Percentiles rank a stretch among this genome's conserved stretches.
Evolutionary conservation across 164 flowering plant genomes (phyloP).

Genomic region (Chimonanthus praecox): DNA sequence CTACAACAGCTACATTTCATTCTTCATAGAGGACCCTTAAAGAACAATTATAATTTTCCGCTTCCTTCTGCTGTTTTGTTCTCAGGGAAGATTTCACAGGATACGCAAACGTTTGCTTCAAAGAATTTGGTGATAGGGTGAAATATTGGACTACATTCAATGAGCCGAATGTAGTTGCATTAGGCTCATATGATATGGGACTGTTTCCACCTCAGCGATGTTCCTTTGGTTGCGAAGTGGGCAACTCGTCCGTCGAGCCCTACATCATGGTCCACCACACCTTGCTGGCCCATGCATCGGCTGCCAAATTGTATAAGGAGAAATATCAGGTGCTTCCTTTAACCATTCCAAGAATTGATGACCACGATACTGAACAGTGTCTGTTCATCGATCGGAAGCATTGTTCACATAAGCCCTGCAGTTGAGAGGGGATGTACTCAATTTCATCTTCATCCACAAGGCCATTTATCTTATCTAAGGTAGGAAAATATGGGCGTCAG

Average conservation of each 20-base stretch:
- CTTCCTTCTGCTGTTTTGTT: background rate
- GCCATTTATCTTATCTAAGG: no score
- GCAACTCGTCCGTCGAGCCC: constrained; percentile 52
- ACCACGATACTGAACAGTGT: no score
- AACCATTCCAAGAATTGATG: no score
- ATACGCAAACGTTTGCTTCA: constrained; percentile 11
- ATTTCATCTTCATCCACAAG: no score
- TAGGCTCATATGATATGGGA: constrained; percentile 36
- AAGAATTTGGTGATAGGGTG: constrained; percentile 50
- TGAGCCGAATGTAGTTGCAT: constrained; percentile 30
- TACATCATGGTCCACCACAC: constrained; percentile 36
- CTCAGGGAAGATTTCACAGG: constrained; percentile 13
- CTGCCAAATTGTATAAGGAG: constrained; percentile 26
- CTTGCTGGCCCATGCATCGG: constrained; percentile 48
- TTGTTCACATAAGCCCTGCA: background rate
- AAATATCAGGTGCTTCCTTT: constrained; percentile 30
- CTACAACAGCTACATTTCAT: background rate
- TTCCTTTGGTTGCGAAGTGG: constrained; percentile 32
- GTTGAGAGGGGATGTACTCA: background rate
- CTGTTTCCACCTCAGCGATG: constrained; percentile 37
- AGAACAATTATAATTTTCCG: background rate
- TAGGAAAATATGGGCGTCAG: no score
- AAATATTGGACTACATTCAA: constrained; percentile 44
- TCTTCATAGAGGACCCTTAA: background rate
- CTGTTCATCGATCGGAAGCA: background rate